Base-by-base conservation (phyloP, 257 asterid genomes). In the Penstemon barbatus region DNA sequence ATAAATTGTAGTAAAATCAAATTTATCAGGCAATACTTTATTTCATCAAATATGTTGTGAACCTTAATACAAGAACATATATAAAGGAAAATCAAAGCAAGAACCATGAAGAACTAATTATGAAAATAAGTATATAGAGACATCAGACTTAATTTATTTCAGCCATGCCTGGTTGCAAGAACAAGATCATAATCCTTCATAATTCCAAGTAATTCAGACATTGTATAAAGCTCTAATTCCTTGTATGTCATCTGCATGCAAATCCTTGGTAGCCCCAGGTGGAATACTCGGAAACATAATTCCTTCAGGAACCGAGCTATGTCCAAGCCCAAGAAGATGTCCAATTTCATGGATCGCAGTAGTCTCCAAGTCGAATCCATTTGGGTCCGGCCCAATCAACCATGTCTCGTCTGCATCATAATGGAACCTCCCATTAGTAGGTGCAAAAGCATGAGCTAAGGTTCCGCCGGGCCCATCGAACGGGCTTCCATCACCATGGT, bases 241-340 rank as follows among this genome's bases (percentile, higher is more conserved):
- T 7, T 15, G 18, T 7, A 68, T 61, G n/a, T 74, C 77, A 57
- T 66, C 77, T 0, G 5, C 53, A 50, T 66, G 8, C 39, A 73
- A 44, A 9, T 11, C 37, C 19, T 54, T 61, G 6, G 45, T 52
- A 12, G 5, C 19, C 15, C 70, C 79, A 18, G 40, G 0, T 36
- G 13, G 0, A 38, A 53, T 42, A 7, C 12, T 5, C 0, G 78
- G 45, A 40, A 36, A 61, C 78, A 76, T 76, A 11, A 68, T 49
- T 3, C 78, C 69, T 3, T 11, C 39, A 11, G 4, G 15, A 57
- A 53, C 75, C 6, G 53, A 39, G 57, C 75, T 71, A 40, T 77
- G 81, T 0, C 37, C 71, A 19, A 77, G 81, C 66, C 81, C 81
- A 10, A 77, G 71, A 45, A 65, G 61, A 63, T 77, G 81, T 13